These are phyloP conservation scores for Paecilomyces formosus DNA, from an alignment of 2,329 filamentous ascomycete genomes.

Conservation along the genomic window DNA sequence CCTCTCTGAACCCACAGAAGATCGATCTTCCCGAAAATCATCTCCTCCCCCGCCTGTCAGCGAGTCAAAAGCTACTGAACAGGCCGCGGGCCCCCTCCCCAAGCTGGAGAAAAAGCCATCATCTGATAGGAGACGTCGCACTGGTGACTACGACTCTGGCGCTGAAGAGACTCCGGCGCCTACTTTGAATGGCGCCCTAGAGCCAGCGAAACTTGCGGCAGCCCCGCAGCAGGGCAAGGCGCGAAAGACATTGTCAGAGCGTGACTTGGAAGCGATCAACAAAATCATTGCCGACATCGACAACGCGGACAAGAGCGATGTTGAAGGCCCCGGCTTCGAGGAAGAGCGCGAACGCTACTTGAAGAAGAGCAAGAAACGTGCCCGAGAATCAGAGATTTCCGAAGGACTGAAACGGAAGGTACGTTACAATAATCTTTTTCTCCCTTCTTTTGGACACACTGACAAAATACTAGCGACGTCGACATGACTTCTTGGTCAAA, in stretches of 20 bases:
- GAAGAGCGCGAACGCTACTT: conserved; percentile 47
- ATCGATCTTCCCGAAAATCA: conserved; percentile 41
- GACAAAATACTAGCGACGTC: conserved; percentile 47
- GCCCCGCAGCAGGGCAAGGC: conserved; percentile 40
- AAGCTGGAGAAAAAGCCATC: conserved; percentile 21
- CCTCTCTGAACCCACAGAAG: conserved; percentile 69
- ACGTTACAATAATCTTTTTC: conserved; percentile 30
- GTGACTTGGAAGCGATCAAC: conserved; percentile 64
- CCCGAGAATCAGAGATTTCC: conserved; percentile 54
- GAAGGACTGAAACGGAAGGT: conserved; percentile 61
- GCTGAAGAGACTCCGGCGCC: conserved; percentile 11
- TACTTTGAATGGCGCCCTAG: conserved; percentile 17
- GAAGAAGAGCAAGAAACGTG: conserved; percentile 57
- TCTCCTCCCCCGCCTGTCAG: conserved; percentile 34
- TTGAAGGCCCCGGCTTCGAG: conserved; percentile 47
- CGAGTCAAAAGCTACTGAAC: conserved; percentile 16
- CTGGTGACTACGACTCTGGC: conserved; percentile 13
- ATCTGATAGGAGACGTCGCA: conserved; percentile 19
- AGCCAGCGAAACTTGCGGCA: conserved; percentile 9
- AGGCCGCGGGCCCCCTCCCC: conserved; percentile 17
- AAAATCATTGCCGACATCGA: conserved; percentile 56
- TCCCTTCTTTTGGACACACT: conserved; percentile 4
- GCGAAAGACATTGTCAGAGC: conserved; percentile 47
- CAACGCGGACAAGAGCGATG: conserved; percentile 49
- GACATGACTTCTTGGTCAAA: conserved; percentile 48